Evolutionary conservation across 1,139 yeast species (phyloP).

Genomic region (Taphrina flavorubra): DNA sequence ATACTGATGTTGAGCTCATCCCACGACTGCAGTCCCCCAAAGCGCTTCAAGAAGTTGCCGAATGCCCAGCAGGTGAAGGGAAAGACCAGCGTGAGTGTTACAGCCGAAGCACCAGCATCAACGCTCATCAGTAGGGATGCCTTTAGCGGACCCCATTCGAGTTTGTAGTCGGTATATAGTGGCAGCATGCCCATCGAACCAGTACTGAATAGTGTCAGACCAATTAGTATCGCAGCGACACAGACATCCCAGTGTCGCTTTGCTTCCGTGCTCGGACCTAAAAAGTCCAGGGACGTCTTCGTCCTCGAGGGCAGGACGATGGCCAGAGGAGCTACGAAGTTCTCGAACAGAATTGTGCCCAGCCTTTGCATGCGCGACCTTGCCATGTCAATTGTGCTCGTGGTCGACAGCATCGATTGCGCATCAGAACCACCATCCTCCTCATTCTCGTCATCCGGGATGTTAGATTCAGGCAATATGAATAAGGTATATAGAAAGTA

Average conservation of each 20-base stretch:
- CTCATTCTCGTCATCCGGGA: background rate
- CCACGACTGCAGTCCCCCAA: constrained; percentile 29
- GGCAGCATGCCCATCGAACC: constrained; percentile 42
- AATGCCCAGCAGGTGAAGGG: constrained; percentile 40
- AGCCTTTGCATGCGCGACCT: constrained; percentile 23
- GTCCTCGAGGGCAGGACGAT: constrained; percentile 39
- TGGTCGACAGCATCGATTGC: constrained; percentile 10
- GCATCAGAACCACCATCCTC: constrained; percentile 10
- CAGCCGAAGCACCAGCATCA: constrained; percentile 41
- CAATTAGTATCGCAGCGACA: constrained; percentile 37
- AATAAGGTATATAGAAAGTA: constrained; percentile 40
- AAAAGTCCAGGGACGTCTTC: constrained; percentile 30
- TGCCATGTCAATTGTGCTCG: constrained; percentile 27
- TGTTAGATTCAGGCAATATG: constrained; percentile 39
- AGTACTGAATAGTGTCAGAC: constrained; percentile 35
- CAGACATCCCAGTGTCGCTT: constrained; percentile 42
- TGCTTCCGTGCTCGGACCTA: constrained; percentile 38
- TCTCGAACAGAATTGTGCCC: constrained; percentile 15
- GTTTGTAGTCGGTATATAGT: constrained; percentile 37
- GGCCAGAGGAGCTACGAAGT: constrained; percentile 33
- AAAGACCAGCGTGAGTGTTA: constrained; percentile 39
- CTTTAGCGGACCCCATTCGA: constrained; percentile 41
- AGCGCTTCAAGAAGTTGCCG: constrained; percentile 39
- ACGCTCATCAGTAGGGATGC: constrained; percentile 38
- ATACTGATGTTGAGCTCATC: constrained; percentile 27